Percentiles rank a stretch among this genome's conserved stretches.
These are phyloP conservation scores for Coemansia reversa DNA, from an alignment of 192 early-diverging fungal species.

Conservation along the genomic window DNA sequence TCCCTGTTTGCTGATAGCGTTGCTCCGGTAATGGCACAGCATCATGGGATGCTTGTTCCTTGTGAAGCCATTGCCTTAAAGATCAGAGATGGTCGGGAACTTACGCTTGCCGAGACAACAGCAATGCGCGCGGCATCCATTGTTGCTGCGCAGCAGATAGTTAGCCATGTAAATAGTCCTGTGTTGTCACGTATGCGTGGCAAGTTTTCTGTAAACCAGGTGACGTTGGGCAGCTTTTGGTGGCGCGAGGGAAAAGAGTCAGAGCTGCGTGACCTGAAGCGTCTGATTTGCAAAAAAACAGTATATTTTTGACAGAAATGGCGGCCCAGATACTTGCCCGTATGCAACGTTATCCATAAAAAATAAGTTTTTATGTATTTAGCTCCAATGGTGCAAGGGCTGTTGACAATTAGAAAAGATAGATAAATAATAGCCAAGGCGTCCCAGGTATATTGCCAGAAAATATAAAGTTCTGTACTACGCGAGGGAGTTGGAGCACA, in stretches of 20 bases:
- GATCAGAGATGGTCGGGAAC: conserved; percentile 48
- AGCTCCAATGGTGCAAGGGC: too few relatives aligned
- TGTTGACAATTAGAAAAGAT: too few relatives aligned
- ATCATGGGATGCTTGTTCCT: conserved; percentile 57
- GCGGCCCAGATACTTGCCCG: too few relatives aligned
- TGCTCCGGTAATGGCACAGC: conserved; percentile 64
- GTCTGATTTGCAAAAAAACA: conserved; percentile 64
- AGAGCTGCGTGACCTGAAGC: conserved; percentile 56
- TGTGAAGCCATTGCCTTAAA: conserved; percentile 52
- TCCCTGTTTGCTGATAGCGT: conserved; percentile 79
- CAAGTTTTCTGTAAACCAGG: conserved; percentile 43
- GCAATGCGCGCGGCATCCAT: conserved; percentile 72
- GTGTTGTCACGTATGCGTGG: conserved; percentile 27
- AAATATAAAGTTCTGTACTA: too few relatives aligned
- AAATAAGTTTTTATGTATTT: too few relatives aligned
- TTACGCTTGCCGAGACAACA: conserved; percentile 55
- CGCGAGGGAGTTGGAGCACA: too few relatives aligned
- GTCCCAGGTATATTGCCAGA: too few relatives aligned
- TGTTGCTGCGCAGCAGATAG: conserved; percentile 62
- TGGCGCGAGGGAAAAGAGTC: conserved; percentile 75
- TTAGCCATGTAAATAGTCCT: conserved; percentile 36
- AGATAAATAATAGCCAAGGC: too few relatives aligned
- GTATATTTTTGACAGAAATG: conserved; percentile 60
- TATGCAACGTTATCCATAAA: too few relatives aligned
- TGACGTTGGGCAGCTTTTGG: conserved; percentile 65